These are phyloP conservation scores for Coniella lustricola DNA, from an alignment of 2,329 filamentous ascomycete genomes.

Conservation along the genomic window DNA sequence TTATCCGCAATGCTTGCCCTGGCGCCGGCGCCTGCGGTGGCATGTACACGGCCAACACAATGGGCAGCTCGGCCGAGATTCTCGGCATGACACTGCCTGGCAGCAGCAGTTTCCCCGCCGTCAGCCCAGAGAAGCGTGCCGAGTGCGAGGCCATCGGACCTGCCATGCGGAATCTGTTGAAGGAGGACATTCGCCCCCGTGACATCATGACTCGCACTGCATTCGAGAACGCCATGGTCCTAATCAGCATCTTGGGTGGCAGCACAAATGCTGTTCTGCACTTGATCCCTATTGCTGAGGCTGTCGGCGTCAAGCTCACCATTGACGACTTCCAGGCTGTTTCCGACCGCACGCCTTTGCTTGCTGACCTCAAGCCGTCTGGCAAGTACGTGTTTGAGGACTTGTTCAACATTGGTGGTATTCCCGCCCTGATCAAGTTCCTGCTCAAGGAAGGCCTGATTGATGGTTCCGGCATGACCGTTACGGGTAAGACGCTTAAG, in stretches of 20 bases:
- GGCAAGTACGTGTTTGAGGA: slow-evolving; percentile 85
- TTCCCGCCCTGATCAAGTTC: slow-evolving; percentile 80
- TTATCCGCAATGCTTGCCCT: slow-evolving; percentile 86
- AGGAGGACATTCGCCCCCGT: slow-evolving; percentile 67
- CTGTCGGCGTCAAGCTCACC: slow-evolving; percentile 72
- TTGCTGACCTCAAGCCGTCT: slow-evolving; percentile 77
- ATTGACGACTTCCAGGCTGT: slow-evolving; percentile 83
- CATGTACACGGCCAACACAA: slow-evolving; percentile 76
- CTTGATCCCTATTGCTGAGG: slow-evolving; percentile 75
- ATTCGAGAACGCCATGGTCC: slow-evolving; percentile 79
- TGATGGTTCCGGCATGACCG: slow-evolving; percentile 71
- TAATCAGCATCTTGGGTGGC: slow-evolving; percentile 75
- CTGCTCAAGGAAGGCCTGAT: slow-evolving; percentile 77
- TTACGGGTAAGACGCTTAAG: slow-evolving; percentile 83
- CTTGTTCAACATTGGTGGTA: slow-evolving; percentile 78
- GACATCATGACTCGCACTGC: slow-evolving; percentile 76
- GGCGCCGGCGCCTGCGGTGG: slow-evolving; percentile 78
- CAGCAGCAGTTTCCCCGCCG: slow-evolving; percentile 72
- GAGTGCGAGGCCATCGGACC: slow-evolving; percentile 67
- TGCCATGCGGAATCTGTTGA: slow-evolving; percentile 67
- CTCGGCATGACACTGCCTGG: slow-evolving; percentile 76
- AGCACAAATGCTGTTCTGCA: slow-evolving; percentile 84
- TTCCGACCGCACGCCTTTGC: slow-evolving; percentile 70
- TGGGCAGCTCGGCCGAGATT: slow-evolving; percentile 67
- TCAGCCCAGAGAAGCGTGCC: slow-evolving; percentile 61